Base-by-base conservation (phyloP, 257 asterid genomes). In the Orobanche coerulescens region DNA sequence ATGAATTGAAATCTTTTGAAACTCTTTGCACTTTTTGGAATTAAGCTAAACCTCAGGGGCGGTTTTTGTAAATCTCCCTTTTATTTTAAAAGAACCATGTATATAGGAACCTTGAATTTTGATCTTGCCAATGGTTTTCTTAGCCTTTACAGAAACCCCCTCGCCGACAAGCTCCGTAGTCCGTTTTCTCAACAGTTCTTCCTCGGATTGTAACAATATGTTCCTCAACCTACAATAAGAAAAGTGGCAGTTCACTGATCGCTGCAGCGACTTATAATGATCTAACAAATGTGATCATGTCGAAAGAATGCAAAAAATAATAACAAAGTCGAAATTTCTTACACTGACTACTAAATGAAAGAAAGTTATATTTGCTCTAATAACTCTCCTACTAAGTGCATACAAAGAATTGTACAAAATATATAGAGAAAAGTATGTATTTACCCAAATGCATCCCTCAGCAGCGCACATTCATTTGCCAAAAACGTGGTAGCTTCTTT, bases 361-460 rank as follows among this genome's bases (percentile, higher is more conserved):
- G n/a, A n/a, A n/a, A n/a, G n/a, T n/a, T n/a, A n/a, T n/a, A n/a
- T n/a, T n/a, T n/a, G n/a, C n/a, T n/a, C n/a, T n/a, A n/a, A n/a
- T n/a, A n/a, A n/a, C n/a, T n/a, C n/a, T n/a, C n/a, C n/a, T n/a
- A n/a, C n/a, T n/a, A n/a, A n/a, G n/a, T n/a, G n/a, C n/a, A n/a
- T n/a, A n/a, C n/a, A 23, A 18, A 71, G 20, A 64, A 54, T 25
- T 48, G 31, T 24, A 51, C 22, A 68, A 57, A 50, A 0, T 26
- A 65, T 12, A 42, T 6, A 8, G 26, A 64, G 12, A 70, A 57
- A 25, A 19, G 43, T 54, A 3, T 31, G 11, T 28, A 60, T 64
- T 62, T 71, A 92, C 98, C 95, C 83, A 55, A 92, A 92, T 7
- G 94, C 83, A 75, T 84, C 85, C 79, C 96, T 78, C 61, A 92